These are phyloP conservation scores for Zizania palustris DNA, from an alignment of 202 grass and related monocot species.

Conservation along the genomic window DNA sequence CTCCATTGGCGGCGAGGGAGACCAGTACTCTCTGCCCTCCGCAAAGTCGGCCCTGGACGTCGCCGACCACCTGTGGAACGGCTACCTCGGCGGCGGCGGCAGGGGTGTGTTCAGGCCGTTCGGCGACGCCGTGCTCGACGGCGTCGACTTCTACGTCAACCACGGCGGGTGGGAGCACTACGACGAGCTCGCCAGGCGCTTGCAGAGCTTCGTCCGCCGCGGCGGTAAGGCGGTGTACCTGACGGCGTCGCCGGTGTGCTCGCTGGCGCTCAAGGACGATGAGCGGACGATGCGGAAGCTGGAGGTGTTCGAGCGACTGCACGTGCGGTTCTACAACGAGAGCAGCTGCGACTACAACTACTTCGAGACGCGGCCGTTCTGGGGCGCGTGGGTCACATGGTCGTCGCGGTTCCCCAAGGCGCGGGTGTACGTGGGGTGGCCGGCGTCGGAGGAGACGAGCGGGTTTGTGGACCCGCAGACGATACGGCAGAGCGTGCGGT, in stretches of 20 bases:
- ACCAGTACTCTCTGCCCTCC: conserved; percentile 26
- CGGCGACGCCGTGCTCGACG: conserved; percentile 46
- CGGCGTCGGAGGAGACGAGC: background rate
- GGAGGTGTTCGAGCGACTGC: conserved; percentile 24
- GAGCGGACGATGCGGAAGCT: background rate
- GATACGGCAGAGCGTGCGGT: too few species aligned
- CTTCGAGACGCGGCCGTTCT: background rate
- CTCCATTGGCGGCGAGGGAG: conserved; percentile 41
- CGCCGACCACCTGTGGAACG: conserved; percentile 48
- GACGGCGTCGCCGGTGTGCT: conserved; percentile 22
- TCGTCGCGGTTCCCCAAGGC: background rate
- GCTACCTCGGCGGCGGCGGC: conserved; percentile 36
- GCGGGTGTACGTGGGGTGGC: background rate
- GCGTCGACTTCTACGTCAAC: conserved; percentile 48
- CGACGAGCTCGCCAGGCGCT: conserved; percentile 26
- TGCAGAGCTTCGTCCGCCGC: conserved; percentile 30
- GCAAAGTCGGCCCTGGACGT: conserved; percentile 7
- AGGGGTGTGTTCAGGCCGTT: background rate
- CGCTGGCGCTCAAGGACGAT: background rate
- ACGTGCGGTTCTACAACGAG: conserved; percentile 16
- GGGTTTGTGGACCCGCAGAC: too few species aligned
- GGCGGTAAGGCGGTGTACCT: conserved; percentile 31
- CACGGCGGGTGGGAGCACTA: background rate
- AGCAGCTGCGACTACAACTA: background rate
- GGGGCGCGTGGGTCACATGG: background rate